Evolutionary conservation across 805 yeast genomes (phyloP).

Genomic region (Lipomyces mesembrius): DNA sequence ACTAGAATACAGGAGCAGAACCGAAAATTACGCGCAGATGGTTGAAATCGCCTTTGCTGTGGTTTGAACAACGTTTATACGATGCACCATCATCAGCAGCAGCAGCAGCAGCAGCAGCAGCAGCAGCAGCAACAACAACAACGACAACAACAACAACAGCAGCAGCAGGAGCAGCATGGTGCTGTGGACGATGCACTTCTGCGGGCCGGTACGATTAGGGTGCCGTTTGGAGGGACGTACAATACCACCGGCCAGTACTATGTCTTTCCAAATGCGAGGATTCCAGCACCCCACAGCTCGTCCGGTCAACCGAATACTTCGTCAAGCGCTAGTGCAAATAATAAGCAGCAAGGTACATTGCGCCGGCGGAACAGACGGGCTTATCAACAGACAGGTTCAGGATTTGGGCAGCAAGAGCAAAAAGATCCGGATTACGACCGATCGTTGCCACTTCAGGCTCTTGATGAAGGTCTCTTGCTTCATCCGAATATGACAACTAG

Average conservation of each 20-base stretch:
- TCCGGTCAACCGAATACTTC: neutral
- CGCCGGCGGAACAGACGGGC: neutral
- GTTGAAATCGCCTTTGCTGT: neutral
- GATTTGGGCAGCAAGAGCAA: conserved; percentile 4
- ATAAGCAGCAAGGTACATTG: neutral
- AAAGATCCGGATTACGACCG: conserved; percentile 35
- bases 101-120: neutral
- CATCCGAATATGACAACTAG: conserved; percentile 5
- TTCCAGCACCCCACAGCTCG: neutral
- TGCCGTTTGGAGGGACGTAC: neutral
- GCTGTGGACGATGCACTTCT: neutral
- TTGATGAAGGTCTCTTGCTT: neutral
- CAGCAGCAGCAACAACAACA: neutral
- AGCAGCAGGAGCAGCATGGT: neutral
- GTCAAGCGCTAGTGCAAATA: neutral
- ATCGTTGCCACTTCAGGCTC: conserved; percentile 23
- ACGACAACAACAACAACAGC: neutral
- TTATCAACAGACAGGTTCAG: neutral
- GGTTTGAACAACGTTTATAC: neutral
- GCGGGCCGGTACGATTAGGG: neutral
- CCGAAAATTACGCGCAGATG: neutral
- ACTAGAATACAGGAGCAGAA: neutral
- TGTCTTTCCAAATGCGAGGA: neutral
- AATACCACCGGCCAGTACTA: neutral
- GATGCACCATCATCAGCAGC: neutral